phyloP scores from a whole-genome alignment of 2,329 filamentous ascomycete genomes.

The Cladosporium halotolerans region DNA sequence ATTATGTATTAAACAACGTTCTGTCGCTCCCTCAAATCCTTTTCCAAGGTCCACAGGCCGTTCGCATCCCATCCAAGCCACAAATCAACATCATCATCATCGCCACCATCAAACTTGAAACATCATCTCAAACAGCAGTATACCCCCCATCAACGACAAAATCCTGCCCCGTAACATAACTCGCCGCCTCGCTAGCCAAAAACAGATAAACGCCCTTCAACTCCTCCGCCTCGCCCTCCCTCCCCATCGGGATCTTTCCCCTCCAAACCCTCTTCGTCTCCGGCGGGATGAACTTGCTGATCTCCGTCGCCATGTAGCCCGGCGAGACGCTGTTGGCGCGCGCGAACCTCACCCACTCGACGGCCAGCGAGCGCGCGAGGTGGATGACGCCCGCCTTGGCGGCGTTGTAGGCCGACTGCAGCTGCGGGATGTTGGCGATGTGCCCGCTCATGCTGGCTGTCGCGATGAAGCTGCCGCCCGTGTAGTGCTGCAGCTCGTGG shows the following conservation, averaged over 20 bases:
- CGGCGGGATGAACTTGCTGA: constrained; percentile 57
- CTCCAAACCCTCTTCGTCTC: constrained; percentile 69
- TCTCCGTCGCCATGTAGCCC: constrained; percentile 70
- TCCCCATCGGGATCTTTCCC: constrained; percentile 72
- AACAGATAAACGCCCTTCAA: constrained; percentile 80
- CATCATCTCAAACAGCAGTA: constrained; percentile 16
- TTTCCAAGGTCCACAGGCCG: no score
- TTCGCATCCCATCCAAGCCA: no score
- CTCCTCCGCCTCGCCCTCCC: constrained; percentile 67
- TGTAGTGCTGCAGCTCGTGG: constrained; percentile 33
- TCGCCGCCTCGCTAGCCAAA: constrained; percentile 73
- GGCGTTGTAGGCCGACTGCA: constrained; percentile 53
- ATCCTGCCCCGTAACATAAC: constrained; percentile 64
- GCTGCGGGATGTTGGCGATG: constrained; percentile 70
- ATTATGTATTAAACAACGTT: no score
- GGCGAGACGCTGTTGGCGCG: constrained; percentile 67
- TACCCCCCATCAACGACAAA: constrained; percentile 73
- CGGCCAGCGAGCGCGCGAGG: constrained; percentile 58
- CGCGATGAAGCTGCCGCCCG: constrained; percentile 51
- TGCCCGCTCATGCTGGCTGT: constrained; percentile 75
- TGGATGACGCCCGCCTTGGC: constrained; percentile 38
- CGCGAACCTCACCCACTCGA: constrained; percentile 72
- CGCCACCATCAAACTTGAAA: no score
- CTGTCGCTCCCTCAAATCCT: no score
- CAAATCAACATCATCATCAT: no score